Evolutionary conservation across 805 yeast genomes (phyloP), one percentile per base, ranked within the genome.

Genomic region (Starmera quercuum): DNA sequence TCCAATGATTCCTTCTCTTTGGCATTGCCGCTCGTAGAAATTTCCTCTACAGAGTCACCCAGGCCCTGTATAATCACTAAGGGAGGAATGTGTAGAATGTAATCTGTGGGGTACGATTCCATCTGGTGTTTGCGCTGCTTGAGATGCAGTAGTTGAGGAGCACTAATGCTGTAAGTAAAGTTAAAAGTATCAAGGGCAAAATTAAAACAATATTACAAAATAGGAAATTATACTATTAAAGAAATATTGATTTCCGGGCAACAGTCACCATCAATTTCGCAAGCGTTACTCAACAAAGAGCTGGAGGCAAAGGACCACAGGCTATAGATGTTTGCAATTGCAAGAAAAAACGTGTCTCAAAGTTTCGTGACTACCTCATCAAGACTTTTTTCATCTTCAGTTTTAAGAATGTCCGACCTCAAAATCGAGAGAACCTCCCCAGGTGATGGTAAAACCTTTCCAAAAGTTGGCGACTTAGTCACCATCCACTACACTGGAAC

Each of bases 401-500:
- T 37, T 12, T 35, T 27, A 33, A 44, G 22, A 31, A 51, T 51
- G 56, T 51, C 56, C 10, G 56, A 49, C 41, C 41, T 51, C 16
- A 45, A 51, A 41, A 51, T 51, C 27, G 54, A 51, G 38, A 50
- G 55, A 49, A 39, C 44, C 21, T 29, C 51, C 27, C 49, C 54
- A 44, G 56, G 97, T 62, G 95, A 90, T 61, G 95, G 92, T 45
- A 72, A 68, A 56, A 80, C 78, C 51, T 88, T 70, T 77, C 97
- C 97, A 56, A 69, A 81, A 61, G 58, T 67, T 26, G 97, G 97
- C 50, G 96, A 88, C 66, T 64, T 69, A 45, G 92, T 90, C 46
- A 80, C 96, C 44, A 90, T 90, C 57, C 97, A 90, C 68, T 90
- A 90, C 76, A 82, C 84, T 34, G 97, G 97, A 52, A 87, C 95